Conservation (phyloP, 495 filamentous ascomycete genomes). For the Hypoxylon crocopeplum region DNA sequence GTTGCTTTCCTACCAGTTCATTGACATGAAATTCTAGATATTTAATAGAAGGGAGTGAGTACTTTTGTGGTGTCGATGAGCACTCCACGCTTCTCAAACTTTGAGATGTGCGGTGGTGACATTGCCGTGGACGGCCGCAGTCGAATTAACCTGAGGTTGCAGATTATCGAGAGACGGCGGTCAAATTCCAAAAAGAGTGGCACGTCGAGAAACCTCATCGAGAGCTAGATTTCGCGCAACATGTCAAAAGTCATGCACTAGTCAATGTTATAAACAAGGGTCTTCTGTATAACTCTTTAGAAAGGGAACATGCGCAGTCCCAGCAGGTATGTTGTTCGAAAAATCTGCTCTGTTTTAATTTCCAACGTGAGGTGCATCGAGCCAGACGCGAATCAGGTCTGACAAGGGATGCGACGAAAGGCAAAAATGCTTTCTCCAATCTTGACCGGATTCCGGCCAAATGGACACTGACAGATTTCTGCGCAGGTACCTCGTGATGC, state of each 20-base stretch:
- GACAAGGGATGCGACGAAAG: conserved; percentile 33
- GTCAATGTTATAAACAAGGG: conserved; percentile 80
- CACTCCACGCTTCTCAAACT: conserved; percentile 14
- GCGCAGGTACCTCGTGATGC: conserved; percentile 55
- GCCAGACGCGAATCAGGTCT: conserved; percentile 22
- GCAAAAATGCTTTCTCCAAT: conserved; percentile 38
- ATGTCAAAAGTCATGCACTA: conserved; percentile 77
- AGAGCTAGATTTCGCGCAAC: conserved; percentile 73
- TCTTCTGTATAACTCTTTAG: conserved; percentile 68
- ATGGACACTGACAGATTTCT: conserved; percentile 52
- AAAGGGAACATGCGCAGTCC: conserved; percentile 65
- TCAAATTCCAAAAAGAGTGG: conserved; percentile 85
- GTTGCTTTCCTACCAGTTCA: conserved; percentile 33
- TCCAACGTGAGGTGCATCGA: conserved; percentile 37
- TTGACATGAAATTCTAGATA: conserved; percentile 66
- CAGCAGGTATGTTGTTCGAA: conserved; percentile 60
- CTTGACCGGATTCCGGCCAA: conserved; percentile 36
- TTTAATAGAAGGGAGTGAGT: conserved; percentile 87
- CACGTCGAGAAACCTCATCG: conserved; percentile 71
- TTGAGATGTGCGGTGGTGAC: conserved; percentile 28
- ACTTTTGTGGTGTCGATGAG: conserved; percentile 6
- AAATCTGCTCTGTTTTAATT: conserved; percentile 7
- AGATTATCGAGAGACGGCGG: conserved; percentile 76
- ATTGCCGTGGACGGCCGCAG: conserved; percentile 29
- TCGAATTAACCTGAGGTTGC: conserved; percentile 44